These are phyloP conservation scores for Athelia psychrophila DNA, from an alignment of 1,284 basidiomycete genomes.

Conservation along the genomic window DNA sequence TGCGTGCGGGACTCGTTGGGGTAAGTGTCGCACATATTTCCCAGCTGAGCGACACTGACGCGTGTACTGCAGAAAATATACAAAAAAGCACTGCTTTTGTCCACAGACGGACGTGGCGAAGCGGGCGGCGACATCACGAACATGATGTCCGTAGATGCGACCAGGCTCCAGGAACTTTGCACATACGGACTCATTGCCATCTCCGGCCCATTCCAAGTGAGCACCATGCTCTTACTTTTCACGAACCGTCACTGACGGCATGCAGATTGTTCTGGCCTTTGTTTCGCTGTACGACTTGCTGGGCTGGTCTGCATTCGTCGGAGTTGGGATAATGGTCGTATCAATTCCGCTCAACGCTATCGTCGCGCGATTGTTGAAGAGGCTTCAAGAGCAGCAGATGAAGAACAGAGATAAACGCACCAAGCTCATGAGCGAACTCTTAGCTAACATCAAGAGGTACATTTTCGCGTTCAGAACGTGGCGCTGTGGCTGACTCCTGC, in stretches of 20 bases:
- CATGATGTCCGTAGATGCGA: conserved; percentile 87
- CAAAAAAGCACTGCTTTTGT: conserved; percentile 82
- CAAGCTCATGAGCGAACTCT: conserved; percentile 76
- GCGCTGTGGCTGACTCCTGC: not conserved
- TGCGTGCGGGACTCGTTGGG: conserved; percentile 85
- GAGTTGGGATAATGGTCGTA: conserved; percentile 88
- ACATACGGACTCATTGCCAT: conserved; percentile 74
- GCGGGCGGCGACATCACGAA: conserved; percentile 94
- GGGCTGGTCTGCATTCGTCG: conserved; percentile 91
- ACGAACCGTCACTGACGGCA: not conserved
- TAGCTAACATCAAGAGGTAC: conserved; percentile 88
- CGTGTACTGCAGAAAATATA: conserved; percentile 54
- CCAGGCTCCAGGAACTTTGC: conserved; percentile 84
- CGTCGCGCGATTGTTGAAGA: conserved; percentile 76
- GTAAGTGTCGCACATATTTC: conserved; percentile 13
- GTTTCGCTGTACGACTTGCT: conserved; percentile 86
- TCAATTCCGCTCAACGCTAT: conserved; percentile 80
- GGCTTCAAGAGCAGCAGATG: conserved; percentile 87
- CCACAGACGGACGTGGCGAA: conserved; percentile 78
- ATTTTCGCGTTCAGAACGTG: not conserved
- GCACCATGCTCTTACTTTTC: conserved; percentile 1
- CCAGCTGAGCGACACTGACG: not conserved
- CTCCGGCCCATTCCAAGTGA: conserved; percentile 68
- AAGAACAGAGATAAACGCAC: conserved; percentile 82
- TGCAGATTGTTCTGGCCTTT: conserved; percentile 83